These are phyloP conservation scores for Hippophae rhamnoides DNA, from an alignment of 306 rosid species.

Conservation along the genomic window DNA sequence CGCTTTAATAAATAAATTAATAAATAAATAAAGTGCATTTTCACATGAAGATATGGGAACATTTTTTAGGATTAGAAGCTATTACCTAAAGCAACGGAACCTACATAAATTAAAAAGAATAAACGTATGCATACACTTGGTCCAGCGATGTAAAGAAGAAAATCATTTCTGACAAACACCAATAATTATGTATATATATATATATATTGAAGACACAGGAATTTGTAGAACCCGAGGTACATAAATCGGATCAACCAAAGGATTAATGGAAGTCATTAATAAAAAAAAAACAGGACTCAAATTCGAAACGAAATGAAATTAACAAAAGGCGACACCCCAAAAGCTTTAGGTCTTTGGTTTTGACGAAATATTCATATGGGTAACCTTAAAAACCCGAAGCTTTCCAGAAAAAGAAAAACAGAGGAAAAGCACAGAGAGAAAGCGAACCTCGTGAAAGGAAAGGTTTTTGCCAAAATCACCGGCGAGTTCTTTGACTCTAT, in stretches of 20 bases:
- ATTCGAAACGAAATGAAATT: background rate
- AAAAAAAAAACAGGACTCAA: background rate
- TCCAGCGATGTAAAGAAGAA: background rate
- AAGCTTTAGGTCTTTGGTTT: background rate
- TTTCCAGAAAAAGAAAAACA: background rate
- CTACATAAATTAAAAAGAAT: background rate
- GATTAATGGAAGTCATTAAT: background rate
- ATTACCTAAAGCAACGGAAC: background rate
- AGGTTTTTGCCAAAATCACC: slow-evolving; percentile 63
- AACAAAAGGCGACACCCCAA: background rate
- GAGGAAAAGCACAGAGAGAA: background rate
- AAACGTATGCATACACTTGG: background rate
- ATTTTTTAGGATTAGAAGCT: background rate
- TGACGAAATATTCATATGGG: background rate
- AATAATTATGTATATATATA: background rate
- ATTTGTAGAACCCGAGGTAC: background rate
- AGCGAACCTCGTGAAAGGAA: slow-evolving; percentile 66
- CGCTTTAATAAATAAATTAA: too few species aligned
- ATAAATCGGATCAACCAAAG: background rate
- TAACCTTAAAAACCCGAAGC: background rate
- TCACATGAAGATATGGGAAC: background rate
- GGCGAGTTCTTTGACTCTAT: slow-evolving; percentile 70
- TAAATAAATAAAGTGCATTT: too few species aligned
- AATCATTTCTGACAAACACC: background rate
- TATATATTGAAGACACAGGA: background rate